Evolutionary conservation across 495 filamentous ascomycete species (phyloP), one percentile per base, ranked within the genome.

Genomic region (Durotheca rogersii): DNA sequence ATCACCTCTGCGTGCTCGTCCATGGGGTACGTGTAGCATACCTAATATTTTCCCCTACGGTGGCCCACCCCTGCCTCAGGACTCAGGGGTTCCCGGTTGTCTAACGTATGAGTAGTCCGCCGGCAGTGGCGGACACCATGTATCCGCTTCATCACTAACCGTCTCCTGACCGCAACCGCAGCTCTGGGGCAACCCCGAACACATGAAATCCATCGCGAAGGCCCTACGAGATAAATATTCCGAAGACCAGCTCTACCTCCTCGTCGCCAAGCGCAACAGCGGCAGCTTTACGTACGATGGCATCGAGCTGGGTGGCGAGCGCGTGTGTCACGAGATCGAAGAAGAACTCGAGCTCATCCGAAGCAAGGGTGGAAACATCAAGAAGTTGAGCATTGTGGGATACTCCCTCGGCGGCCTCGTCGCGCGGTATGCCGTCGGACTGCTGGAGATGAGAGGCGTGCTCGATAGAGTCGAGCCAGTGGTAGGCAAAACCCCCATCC

Each of bases 261-360:
- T 96, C 17, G 73, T 84, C 21, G 79, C 85, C 3, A 86, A 91
- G 69, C 78, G 83, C 47, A 97, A 96, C 67, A 74, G 81, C 42
- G 89, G 90, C 4, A 85, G 72, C 50, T 88, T 85, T 68, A 97
- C 92, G 16, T 97, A 97, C 67, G 92, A 97, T 70, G 92, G 92
- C 41, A 90, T 97, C 62, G 90, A 96, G 58, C 72, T 85, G 6
- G 88, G 91, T 46, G 92, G 88, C 47, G 92, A 97, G 74, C 83
- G 92, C 30, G 83, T 96, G 21, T 86, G 85, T 14, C 72, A 82
- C 53, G 92, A 97, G 73, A 89, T 96, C 41, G 91, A 96, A 67
- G 82, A 91, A 54, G 83, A 82, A 29, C 67, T 96, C 23, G 79
- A 86, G 21, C 65, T 74, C n/a, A 75, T 92, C 34, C 75, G 77